Base-by-base conservation (phyloP, 805 yeast genomes). In the Saccharomycopsis fibuligera region DNA sequence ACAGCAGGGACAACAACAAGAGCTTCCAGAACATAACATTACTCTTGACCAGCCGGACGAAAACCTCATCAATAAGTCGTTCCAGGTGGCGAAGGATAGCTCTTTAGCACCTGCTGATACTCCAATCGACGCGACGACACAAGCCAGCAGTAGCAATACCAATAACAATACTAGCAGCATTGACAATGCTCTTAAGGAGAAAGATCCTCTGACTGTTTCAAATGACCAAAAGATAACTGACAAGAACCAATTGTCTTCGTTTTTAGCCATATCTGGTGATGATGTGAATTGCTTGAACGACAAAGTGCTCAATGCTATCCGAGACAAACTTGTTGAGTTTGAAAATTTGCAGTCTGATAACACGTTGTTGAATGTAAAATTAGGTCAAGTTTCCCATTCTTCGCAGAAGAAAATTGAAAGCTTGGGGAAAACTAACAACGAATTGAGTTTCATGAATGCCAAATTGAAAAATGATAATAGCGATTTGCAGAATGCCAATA, bases 381-480 rank as follows among this genome's bases (percentile, higher is more conserved):
- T 58, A 27, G 68, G 65, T 40, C 69, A 65, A 39, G 54, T 52
- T 29, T 60, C 58, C 33, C 67, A 60, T 41, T 48, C 62, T 0
- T 50, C 58, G 1, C 37, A 49, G 3, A 62, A 59, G 45, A 65
- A 57, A 33, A 17, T 61, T 8, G 64, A 58, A 19, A 16, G 36
- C 2, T 44, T 64, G 24, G 54, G 46, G 16, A 55, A 50, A 4
- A 63, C 62, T 36, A 29, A 57, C 9, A 47, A 35, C 22, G 54
- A 38, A 21, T 46, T 46, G 30, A 31, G 5, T n/a, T 29, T 35
- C 6, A 44, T 47, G 23, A 54, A 66, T 10, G 60, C 58, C 4
- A 60, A 58, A 8, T 53, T 71, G 19, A 66, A 67, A 24, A 55
- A 58, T 16, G 81, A 77, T 41, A 58, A 70, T 10, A 66, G 62